Conservation (phyloP, 352 stramenopile genomes). For the Phytophthora tubulina region DNA sequence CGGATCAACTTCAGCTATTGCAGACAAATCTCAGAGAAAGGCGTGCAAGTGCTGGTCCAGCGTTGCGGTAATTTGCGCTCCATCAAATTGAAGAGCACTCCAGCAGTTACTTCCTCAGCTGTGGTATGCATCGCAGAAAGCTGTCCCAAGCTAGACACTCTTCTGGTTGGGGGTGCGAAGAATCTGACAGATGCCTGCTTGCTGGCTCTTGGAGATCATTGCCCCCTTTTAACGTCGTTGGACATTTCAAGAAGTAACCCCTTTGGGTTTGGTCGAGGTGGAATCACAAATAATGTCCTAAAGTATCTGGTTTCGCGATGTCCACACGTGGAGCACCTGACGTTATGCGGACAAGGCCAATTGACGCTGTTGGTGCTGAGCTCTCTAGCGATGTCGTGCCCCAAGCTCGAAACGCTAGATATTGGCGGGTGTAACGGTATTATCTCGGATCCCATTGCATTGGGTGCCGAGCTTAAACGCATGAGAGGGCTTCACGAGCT, state of each 20-base stretch:
- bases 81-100: constrained; percentile 66
- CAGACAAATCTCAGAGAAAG: constrained; percentile 54
- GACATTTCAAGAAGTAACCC: constrained; percentile 76
- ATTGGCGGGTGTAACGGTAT: constrained; percentile 71
- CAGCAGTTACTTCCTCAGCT: constrained; percentile 56
- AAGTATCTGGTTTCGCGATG: constrained; percentile 58
- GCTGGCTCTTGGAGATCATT: constrained; percentile 53
- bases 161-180: constrained; percentile 59
- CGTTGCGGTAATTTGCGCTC: constrained; percentile 42
- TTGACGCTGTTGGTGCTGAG: constrained; percentile 54
- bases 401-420: constrained; percentile 57
- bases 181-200: constrained; percentile 59
- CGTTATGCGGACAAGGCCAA: constrained; percentile 61
- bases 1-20: constrained; percentile 72
- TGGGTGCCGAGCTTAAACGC: constrained; percentile 52
- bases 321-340: constrained; percentile 48
- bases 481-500: constrained; percentile 62
- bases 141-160: constrained; percentile 47
- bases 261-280: constrained; percentile 63
- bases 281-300: constrained; percentile 59
- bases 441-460: constrained; percentile 56
- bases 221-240: constrained; percentile 46
- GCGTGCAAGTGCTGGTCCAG: constrained; percentile 44
- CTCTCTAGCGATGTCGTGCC: constrained; percentile 50
- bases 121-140: constrained; percentile 45